Base-by-base conservation (phyloP, 2,329 filamentous ascomycete species). In the Aureobasidium musti region DNA sequence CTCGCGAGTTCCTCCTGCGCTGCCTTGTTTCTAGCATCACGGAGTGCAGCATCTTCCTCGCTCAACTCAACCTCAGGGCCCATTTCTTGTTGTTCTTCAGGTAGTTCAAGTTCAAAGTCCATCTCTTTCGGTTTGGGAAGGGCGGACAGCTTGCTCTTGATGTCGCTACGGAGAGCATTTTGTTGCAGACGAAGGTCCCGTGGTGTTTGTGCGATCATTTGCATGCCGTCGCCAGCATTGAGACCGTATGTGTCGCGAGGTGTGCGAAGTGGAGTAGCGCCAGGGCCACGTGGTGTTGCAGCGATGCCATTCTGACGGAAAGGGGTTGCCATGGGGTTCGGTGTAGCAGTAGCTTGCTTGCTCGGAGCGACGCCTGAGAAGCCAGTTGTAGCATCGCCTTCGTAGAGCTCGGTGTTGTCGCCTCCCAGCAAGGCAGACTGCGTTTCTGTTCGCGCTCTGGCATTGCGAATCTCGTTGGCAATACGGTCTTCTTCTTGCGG, bases 391-490 rank as follows among this genome's bases (percentile, higher is more conserved):
- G 86, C 88, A 52, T 84, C 80, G 6, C 92, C 92, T 74, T 97
- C 91, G 67, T 92, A 86, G 13, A 99, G 83, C 50, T 92, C 91
- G 0, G 92, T 93, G 73, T 98, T 98, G 71, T 99, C 95, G 17
- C 94, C 95, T 68, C 95, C 95, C 0, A 99, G 83, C 10, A 99
- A 82, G 11, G 91, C 96, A 23, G 95, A 98, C 73, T 98, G 91
- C 0, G 94, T 98, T 74, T 96, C 91, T 0, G 92, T 98, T 60
- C 97, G 82, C 8, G 95, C 91, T 70, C 91, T 87, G 56, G 97
- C 97, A 76, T 99, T 98, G 67, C 89, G 88, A 69, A 98, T 94
- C 78, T 99, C 95, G 76, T 98, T 99, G 70, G 94, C 92, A 67
- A 99, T 95, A 71, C 92, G 89, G 73, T 99, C 95, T 75, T 99